Evolutionary conservation across 129 eudicot species (phyloP), one percentile per base, ranked within the genome.

Genomic region (Deinandra increscens): DNA sequence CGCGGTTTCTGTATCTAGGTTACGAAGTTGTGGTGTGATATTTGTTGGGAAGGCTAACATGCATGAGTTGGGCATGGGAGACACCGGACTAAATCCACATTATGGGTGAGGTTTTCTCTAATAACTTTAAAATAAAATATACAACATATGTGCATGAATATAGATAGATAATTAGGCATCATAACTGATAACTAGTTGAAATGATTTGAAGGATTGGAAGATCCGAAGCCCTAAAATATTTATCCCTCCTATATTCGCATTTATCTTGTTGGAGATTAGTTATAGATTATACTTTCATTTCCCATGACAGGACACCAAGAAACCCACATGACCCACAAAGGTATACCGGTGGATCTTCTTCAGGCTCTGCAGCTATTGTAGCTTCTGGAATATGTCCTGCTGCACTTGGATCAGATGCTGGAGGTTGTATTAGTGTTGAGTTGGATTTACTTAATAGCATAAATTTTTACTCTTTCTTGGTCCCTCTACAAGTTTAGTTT

Each of bases 341-440:
- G 81, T 91, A 91, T 72, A 84, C 97, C 13, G 97, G 97, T 73
- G 97, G 97, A 66, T 91, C 96, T 74, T 91, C 97, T 39, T 91
- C 97, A 13, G 97, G 97, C 26, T 84, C 96, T 33, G 94, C 94
- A 55, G 97, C 97, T 62, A 79, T 91, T 80, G 96, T 91, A 73
- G 90, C 97, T 48, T 78, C 96, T 80, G 97, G 97, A 65, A 76
- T 91, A 44, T 88, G 94, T 76, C 73, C 91, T 46, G 96, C 96
- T 75, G 91, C 96, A 72, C 76, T 91, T 59, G 97, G 97, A 73
- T 88, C 97, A 58, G 96, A 91, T 75, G 96, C 96, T 33, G 97
- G 97, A 88, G 97, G 97, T 89, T 76, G 80, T 78, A 59, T 64
- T 68, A 31, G 50, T 39, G 42, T 71, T 60, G 59, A 51, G 10